Conservation (phyloP, 1,284 basidiomycete species). For the Earliella scabrosa region DNA sequence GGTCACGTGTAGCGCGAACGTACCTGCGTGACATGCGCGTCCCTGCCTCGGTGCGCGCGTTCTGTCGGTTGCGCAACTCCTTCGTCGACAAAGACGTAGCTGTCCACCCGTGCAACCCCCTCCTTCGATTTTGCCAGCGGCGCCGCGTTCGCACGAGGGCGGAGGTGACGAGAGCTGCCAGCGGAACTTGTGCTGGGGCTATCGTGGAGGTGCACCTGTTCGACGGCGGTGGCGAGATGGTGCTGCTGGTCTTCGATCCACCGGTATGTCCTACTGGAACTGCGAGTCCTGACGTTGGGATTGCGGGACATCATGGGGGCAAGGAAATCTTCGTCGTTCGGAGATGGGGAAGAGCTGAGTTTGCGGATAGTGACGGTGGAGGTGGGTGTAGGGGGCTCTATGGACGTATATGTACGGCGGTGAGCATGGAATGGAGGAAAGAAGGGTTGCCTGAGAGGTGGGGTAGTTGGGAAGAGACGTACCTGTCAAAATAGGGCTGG, state of each 20-base stretch:
- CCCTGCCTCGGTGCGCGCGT: constrained; percentile 35
- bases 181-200: constrained; percentile 28
- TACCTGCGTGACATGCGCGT: constrained; percentile 37
- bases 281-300: constrained; percentile 34
- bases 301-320: constrained; percentile 17
- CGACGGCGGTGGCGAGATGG: constrained; percentile 14
- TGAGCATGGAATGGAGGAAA: constrained; percentile 1
- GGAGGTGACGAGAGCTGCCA: constrained; percentile 56
- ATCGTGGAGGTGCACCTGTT: constrained; percentile 16
- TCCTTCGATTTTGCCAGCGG: constrained; percentile 35
- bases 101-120: constrained; percentile 45
- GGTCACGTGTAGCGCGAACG: constrained; percentile 33
- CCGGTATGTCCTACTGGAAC: constrained; percentile 65
- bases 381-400: constrained; percentile 25
- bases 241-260: constrained; percentile 71
- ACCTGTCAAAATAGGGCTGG: constrained; percentile 24
- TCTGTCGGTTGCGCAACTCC: constrained; percentile 40
- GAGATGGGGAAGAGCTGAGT: constrained; percentile 12
- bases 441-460: background rate
- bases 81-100: constrained; percentile 56
- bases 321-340: constrained; percentile 27
- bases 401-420: constrained; percentile 4
- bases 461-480: background rate
- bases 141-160: constrained; percentile 48
- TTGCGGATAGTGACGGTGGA: constrained; percentile 21